Evolutionary conservation across 129 eudicot genomes (phyloP).

Genomic region (Smallanthus sonchifolius): DNA sequence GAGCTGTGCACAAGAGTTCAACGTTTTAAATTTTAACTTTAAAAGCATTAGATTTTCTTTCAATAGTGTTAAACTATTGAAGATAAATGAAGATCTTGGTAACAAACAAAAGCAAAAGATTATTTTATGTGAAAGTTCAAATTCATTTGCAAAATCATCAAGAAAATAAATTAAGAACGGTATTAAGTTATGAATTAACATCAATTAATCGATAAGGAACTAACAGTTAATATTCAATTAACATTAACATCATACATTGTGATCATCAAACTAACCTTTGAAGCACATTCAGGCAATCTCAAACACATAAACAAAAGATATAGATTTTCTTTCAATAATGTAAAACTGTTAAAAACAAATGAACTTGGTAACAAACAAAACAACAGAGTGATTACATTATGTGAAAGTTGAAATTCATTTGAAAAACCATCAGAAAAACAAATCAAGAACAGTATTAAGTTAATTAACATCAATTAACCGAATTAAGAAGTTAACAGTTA

Average conservation of each 20-base stretch:
- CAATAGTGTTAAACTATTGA: neutral
- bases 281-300: neutral
- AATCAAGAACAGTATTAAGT: neutral
- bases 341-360: neutral
- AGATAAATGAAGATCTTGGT: neutral
- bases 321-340: neutral
- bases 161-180: neutral
- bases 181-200: neutral
- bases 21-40: neutral
- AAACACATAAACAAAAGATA: too few relatives aligned
- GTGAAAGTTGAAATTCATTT: neutral
- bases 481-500: neutral
- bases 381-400: neutral
- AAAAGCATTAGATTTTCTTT: neutral
- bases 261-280: neutral
- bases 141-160: neutral
- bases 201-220: neutral
- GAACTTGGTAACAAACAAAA: neutral
- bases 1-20: constrained; percentile 37
- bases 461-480: neutral
- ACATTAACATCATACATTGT: neutral
- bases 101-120: neutral
- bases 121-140: neutral
- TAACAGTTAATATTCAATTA: neutral
- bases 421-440: neutral